These are phyloP conservation scores for Tolypocladium endophyticum DNA, from an alignment of 2,329 filamentous ascomycete genomes.

Conservation along the genomic window DNA sequence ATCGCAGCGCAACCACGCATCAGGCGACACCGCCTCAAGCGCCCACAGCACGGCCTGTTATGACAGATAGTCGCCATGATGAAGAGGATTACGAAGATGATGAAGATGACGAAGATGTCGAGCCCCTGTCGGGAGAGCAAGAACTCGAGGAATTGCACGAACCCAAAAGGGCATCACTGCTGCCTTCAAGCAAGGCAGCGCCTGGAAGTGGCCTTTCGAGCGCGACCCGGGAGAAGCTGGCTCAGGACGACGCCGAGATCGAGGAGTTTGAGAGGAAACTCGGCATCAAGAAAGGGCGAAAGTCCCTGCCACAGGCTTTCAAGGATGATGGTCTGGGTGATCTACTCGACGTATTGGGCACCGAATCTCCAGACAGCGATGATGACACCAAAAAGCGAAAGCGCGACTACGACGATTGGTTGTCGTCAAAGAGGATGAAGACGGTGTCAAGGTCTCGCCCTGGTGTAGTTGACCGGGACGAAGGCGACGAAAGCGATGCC, in stretches of 20 bases:
- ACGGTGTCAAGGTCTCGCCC: slow-evolving; percentile 9
- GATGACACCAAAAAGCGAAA: slow-evolving; percentile 52
- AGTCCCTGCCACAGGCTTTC: slow-evolving; percentile 61
- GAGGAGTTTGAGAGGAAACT: slow-evolving; percentile 77
- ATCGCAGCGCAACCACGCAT: not conserved
- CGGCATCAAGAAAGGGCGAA: slow-evolving; percentile 67
- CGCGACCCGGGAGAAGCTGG: slow-evolving; percentile 43
- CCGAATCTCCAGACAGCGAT: slow-evolving; percentile 37
- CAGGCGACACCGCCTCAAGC: not conserved
- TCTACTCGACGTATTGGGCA: slow-evolving; percentile 54
- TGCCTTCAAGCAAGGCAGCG: slow-evolving; percentile 19
- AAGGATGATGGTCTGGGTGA: slow-evolving; percentile 76
- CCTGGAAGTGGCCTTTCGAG: slow-evolving; percentile 8
- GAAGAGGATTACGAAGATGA: slow-evolving; percentile 4
- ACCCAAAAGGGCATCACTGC: slow-evolving; percentile 11
- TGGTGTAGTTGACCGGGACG: not conserved
- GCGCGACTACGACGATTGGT: slow-evolving; percentile 48
- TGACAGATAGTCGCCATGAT: not conserved
- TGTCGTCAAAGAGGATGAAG: slow-evolving; percentile 40
- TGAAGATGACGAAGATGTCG: slow-evolving; percentile 2
- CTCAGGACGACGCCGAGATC: slow-evolving; percentile 81
- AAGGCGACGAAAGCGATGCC: not conserved
- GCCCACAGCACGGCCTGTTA: not conserved
- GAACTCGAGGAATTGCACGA: slow-evolving; percentile 7
- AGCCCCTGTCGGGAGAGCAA: not conserved